Base-by-base conservation (phyloP, 495 filamentous ascomycete genomes). In the Tetracladium setigerum region DNA sequence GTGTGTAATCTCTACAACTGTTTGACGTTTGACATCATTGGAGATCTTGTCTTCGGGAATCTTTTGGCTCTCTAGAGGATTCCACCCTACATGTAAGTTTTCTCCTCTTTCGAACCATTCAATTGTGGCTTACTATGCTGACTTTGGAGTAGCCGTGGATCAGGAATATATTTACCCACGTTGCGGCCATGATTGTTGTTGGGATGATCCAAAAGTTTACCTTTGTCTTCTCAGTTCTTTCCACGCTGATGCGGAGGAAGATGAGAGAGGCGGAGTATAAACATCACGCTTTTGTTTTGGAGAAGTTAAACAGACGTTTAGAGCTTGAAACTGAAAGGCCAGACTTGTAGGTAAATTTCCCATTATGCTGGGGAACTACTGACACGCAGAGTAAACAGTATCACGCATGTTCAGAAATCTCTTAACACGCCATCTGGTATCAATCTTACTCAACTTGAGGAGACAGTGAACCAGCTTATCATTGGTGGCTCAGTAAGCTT, bases 21-120 rank as follows among this genome's bases (percentile, higher is more conserved):
- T 43, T 61, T 55, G 7, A 72, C 70, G 0, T 75, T 75, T 37
- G 72, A 74, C 44, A 58, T 72, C 11, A 72, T 72, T 39, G 72
- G 72, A 0, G 71, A 77, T 49, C 46, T 65, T 34, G 30, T 39
- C 15, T 55, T 68, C 49, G 64, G 64, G 52, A 71, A 51, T 54
- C 63, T 0, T 71, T 71, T 33, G 46, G 54, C 15, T 64, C 44
- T 17, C 30, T 53, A 13, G 22, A 39, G 30, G 37, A 15, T 32
- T 32, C 37, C 30, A 46, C 42, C n/a, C 9, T 46, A 27, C 49
- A 52, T 17, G 41, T 52, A 11, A 22, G 43, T 35, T 15, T 74
- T 6, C 2, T 16, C 36, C 17, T 61, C 63, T 2, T 69, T 71
- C 39, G 69, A 68, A 0, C 58, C 70, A 37, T 55, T 68, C 0